These are phyloP conservation scores for Candida piceae DNA, from an alignment of 805 yeast species.

Conservation along the genomic window DNA sequence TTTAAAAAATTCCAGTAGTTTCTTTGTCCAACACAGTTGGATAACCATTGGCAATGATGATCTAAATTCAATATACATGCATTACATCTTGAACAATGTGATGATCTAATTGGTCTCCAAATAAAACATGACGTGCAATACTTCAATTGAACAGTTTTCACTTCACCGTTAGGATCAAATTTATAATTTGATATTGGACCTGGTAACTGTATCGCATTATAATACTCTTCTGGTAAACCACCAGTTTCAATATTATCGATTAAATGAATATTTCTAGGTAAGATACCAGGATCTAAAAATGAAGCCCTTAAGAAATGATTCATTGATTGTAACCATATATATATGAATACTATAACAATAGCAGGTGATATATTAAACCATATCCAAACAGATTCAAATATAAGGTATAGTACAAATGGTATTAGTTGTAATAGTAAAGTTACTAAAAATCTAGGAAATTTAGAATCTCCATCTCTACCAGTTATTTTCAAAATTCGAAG, in stretches of 20 bases:
- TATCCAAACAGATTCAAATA: conserved; percentile 46
- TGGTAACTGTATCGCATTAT: conserved; percentile 46
- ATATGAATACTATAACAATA: conserved; percentile 49
- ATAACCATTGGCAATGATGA: conserved; percentile 58
- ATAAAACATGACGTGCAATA: conserved; percentile 56
- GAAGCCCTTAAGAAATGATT: conserved; percentile 49
- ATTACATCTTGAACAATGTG: conserved; percentile 70
- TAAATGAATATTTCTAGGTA: conserved; percentile 64
- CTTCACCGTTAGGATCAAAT: conserved; percentile 1
- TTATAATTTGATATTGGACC: conserved; percentile 17
- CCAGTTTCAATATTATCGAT: conserved; percentile 32
- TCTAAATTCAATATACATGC: conserved; percentile 61
- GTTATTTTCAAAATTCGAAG: conserved; percentile 37
- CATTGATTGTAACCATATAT: conserved; percentile 50
- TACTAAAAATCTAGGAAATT: too few relatives aligned
- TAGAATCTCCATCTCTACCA: too few relatives aligned
- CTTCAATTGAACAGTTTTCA: conserved; percentile 33
- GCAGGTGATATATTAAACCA: conserved; percentile 57
- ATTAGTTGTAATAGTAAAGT: conserved; percentile 6
- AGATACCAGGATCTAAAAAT: conserved; percentile 62
- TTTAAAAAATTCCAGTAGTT: conserved; percentile 59
- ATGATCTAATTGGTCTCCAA: conserved; percentile 74
- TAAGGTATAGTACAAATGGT: conserved; percentile 49
- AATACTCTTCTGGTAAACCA: conserved; percentile 54
- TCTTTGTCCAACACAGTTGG: conserved; percentile 71